A percentile compares a stretch with the other conserved stretches of the same genome.
These are phyloP conservation scores for Scheffersomyces cryptocercus DNA, from an alignment of 1,139 yeast genomes.

Conservation along the genomic window DNA sequence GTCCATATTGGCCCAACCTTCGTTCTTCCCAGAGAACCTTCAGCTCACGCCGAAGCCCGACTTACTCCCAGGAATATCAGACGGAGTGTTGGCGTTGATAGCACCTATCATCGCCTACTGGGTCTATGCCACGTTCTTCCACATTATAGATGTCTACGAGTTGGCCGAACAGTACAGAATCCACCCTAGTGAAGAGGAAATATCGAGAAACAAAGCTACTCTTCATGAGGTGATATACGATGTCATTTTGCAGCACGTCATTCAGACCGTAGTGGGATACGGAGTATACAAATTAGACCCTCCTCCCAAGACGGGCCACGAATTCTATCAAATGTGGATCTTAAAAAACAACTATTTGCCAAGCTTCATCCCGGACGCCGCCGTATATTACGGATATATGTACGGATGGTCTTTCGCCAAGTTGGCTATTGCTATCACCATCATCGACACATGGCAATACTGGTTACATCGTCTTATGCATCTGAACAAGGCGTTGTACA, in stretches of 20 bases:
- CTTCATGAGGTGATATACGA: constrained; percentile 71
- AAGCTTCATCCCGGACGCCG: constrained; percentile 41
- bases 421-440: constrained; percentile 61
- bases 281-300: constrained; percentile 59
- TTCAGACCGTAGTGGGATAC: constrained; percentile 75
- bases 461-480: constrained; percentile 90
- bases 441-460: constrained; percentile 95
- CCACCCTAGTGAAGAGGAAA: constrained; percentile 87
- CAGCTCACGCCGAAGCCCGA: constrained; percentile 29
- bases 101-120: constrained; percentile 85
- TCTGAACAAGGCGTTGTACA: constrained; percentile 70
- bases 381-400: constrained; percentile 52
- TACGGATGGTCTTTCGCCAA: constrained; percentile 62
- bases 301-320: constrained; percentile 70
- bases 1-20: constrained; percentile 15
- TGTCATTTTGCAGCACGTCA: constrained; percentile 78
- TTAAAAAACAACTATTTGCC: constrained; percentile 44
- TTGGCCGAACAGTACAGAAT: constrained; percentile 82
- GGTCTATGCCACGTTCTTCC: constrained; percentile 73
- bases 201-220: constrained; percentile 72
- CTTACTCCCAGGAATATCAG: constrained; percentile 62
- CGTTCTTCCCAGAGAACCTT: constrained; percentile 8
- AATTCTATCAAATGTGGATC: constrained; percentile 66
- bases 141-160: constrained; percentile 68
- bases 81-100: constrained; percentile 68